Evolutionary conservation across 108 stramenopile genomes (phyloP).

Genomic region (Licmophora abbreviata): DNA sequence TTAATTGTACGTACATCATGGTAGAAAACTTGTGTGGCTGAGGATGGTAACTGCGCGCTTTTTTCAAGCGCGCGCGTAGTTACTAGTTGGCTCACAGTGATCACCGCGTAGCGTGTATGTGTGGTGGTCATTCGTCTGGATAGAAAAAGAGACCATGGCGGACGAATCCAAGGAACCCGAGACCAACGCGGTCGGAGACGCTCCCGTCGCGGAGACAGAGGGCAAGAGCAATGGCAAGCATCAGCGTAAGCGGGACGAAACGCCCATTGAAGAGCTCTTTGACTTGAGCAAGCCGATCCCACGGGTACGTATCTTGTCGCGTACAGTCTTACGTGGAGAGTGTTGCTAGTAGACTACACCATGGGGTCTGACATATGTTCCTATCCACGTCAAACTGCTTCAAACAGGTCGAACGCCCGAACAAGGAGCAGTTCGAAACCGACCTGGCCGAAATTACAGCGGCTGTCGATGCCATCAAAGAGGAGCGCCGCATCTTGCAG

Average conservation of each 20-base stretch:
- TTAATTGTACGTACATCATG: too few relatives aligned
- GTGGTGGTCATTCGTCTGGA: too few relatives aligned
- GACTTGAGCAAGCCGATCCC: slow-evolving; percentile 83
- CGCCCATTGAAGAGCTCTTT: slow-evolving; percentile 69
- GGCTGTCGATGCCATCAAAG: slow-evolving; percentile 52
- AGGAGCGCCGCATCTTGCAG: slow-evolving; percentile 41
- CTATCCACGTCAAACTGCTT: background rate
- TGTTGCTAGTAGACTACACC: background rate
- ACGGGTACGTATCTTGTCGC: slow-evolving; percentile 55
- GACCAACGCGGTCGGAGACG: too few relatives aligned
- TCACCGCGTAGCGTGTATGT: too few relatives aligned
- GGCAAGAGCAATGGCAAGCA: slow-evolving; percentile 20
- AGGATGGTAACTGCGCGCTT: too few relatives aligned
- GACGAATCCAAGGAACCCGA: too few relatives aligned
- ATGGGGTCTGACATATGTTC: background rate
- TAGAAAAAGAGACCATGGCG: too few relatives aligned
- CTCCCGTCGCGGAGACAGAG: slow-evolving; percentile 6
- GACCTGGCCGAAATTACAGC: slow-evolving; percentile 49
- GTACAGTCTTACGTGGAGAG: background rate
- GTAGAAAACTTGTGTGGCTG: too few relatives aligned
- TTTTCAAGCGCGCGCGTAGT: too few relatives aligned
- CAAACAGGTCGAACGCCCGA: slow-evolving; percentile 60
- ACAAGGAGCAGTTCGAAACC: slow-evolving; percentile 60
- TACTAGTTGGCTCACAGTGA: too few relatives aligned
- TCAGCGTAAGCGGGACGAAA: slow-evolving; percentile 29